These are phyloP conservation scores for Phanerodontia chrysosporium DNA, from an alignment of 768 basidiomycete species.

Conservation along the genomic window DNA sequence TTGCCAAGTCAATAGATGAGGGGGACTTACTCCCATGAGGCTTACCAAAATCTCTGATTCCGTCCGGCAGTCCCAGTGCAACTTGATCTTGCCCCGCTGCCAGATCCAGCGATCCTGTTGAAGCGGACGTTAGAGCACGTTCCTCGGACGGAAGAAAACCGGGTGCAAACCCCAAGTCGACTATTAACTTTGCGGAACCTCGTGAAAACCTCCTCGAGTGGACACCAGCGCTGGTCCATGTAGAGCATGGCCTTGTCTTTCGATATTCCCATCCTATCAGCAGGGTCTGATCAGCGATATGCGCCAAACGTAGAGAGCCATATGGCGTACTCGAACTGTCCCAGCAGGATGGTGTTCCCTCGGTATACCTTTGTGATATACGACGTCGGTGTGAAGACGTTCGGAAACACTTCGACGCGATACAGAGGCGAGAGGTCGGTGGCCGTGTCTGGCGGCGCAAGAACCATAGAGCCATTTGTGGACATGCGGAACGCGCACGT, in stretches of 20 bases:
- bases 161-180: constrained; percentile 5
- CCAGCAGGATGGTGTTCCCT: constrained; percentile 3
- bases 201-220: constrained; percentile 9
- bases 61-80: constrained; percentile 13
- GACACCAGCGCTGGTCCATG: constrained; percentile 7
- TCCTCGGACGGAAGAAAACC: not conserved
- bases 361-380: constrained; percentile 10
- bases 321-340: constrained; percentile 13
- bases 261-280: constrained; percentile 12
- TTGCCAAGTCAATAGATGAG: not conserved
- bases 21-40: not conserved
- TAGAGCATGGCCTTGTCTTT: constrained; percentile 7
- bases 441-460: not conserved
- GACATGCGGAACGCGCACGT: constrained; percentile 2
- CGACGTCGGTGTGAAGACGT: constrained; percentile 12
- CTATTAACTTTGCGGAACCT: constrained; percentile 12
- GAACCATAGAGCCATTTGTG: not conserved
- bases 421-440: constrained; percentile 8
- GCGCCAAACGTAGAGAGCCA: not conserved
- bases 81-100: constrained; percentile 4
- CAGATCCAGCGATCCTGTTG: constrained; percentile 12
- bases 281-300: not conserved
- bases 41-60: constrained; percentile 6
- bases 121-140: not conserved
- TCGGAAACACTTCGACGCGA: constrained; percentile 8